Base-by-base conservation (phyloP, 441 rosid genomes). In the Syzygium syzygioides region DNA sequence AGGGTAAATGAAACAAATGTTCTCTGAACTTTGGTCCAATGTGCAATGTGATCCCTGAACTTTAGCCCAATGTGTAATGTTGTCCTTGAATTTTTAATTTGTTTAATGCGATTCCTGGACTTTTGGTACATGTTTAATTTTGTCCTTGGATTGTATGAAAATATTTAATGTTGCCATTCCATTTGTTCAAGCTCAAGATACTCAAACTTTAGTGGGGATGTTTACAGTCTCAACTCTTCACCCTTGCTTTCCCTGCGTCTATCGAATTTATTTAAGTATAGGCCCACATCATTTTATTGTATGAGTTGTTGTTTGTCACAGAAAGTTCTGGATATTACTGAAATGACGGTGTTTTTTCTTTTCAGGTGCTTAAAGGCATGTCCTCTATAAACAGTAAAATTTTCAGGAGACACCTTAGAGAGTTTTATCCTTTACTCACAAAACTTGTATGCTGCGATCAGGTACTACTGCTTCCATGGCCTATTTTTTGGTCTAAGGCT, bases 361-460 rank as follows among this genome's bases (percentile, higher is more conserved):
- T 92, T 90, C 94, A 98, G 99, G 99, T 97, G 90, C 96, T 97
- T 76, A 95, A 94, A 91, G 96, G 98, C 92, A 98, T 98, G 99
- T 97, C 97, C 93, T 96, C 88, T 86, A 97, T 98, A 99, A 95
- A 95, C 94, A 94, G 90, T 91, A 92, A 93, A 91, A 96, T 98
- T 87, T 98, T 97, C 93, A 93, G 92, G 93, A 94, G 95, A 88
- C 98, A 98, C 93, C 93, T 98, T 89, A 92, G 99, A 90, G 98
- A 96, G 92, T 94, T 98, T 88, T 98, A 98, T 90, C 99, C 99
- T 88, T 91, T 97, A 90, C 99, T 98, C 86, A 96, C 98, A 34
- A 95, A 94, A 90, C 99, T 98, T 68, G 96, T 97, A 79, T 98
- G 99, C 92, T 98, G 99, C 50, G 99, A 98, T 90, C 99, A 98